Conservation (phyloP, 352 stramenopile species). For the Pseudoperonospora humuli region DNA sequence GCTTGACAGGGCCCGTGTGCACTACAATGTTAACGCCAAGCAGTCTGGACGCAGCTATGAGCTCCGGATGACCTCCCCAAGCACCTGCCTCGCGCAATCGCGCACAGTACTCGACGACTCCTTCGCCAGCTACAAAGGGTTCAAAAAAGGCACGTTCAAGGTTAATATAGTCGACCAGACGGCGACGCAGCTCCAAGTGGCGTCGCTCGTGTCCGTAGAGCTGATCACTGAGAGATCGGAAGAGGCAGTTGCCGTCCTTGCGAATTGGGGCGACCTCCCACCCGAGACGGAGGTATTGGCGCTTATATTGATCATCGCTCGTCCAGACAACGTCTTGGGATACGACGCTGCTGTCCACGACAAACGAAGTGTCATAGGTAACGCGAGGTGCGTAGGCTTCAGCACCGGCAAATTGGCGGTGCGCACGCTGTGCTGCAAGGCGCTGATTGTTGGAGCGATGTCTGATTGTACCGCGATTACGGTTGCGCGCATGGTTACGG, state of each 20-base stretch:
- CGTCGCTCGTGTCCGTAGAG: slow-evolving; percentile 40
- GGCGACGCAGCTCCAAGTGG: slow-evolving; percentile 39
- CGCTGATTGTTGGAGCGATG: slow-evolving; percentile 20
- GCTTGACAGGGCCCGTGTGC: slow-evolving; percentile 45
- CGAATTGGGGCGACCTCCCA: slow-evolving; percentile 32
- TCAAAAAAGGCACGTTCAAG: slow-evolving; percentile 33
- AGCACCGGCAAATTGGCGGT: slow-evolving; percentile 17
- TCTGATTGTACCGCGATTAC: slow-evolving; percentile 15
- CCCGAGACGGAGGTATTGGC: slow-evolving; percentile 31
- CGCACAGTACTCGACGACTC: slow-evolving; percentile 33
- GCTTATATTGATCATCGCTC: slow-evolving; percentile 36
- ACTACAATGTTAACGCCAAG: slow-evolving; percentile 55
- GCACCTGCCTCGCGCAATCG: slow-evolving; percentile 46
- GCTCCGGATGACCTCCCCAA: slow-evolving; percentile 56
- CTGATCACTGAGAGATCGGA: slow-evolving; percentile 53
- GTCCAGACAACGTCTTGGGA: slow-evolving; percentile 29
- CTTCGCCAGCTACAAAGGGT: slow-evolving; percentile 35
- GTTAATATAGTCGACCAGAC: slow-evolving; percentile 48
- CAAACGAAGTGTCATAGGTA: slow-evolving; percentile 28
- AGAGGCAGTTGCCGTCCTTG: slow-evolving; percentile 54
- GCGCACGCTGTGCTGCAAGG: slow-evolving; percentile 15
- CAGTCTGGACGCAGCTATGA: slow-evolving; percentile 44
- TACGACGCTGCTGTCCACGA: slow-evolving; percentile 22
- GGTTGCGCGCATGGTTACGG: slow-evolving; percentile 22
- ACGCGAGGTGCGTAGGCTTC: slow-evolving; percentile 17